Percentiles rank a stretch among this genome's conserved stretches.
Conservation (phyloP, 495 filamentous ascomycete genomes). For the Barbatosphaeria neglecta region DNA sequence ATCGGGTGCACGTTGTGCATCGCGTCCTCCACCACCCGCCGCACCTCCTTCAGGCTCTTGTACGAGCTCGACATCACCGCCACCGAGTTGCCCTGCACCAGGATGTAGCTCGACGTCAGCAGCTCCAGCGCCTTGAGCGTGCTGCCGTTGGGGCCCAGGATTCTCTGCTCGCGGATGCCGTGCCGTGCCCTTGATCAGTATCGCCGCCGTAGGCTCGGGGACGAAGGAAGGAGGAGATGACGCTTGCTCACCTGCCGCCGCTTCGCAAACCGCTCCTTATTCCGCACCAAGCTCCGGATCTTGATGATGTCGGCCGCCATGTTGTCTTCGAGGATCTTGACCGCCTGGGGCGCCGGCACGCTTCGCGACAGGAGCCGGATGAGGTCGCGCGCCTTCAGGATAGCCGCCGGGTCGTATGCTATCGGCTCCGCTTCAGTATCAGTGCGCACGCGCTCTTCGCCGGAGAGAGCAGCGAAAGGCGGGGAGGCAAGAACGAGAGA, state of each 20-base stretch:
- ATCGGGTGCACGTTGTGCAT: slow-evolving; percentile 85
- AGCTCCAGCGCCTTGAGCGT: slow-evolving; percentile 92
- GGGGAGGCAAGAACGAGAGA: no score
- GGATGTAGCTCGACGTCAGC: slow-evolving; percentile 85
- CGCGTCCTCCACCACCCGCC: slow-evolving; percentile 83
- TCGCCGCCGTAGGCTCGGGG: no score
- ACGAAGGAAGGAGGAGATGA: no score
- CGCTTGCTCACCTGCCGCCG: slow-evolving; percentile 85
- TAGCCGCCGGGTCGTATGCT: slow-evolving; percentile 80
- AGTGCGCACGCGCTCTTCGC: neutral
- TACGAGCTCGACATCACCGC: slow-evolving; percentile 70
- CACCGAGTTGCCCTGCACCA: slow-evolving; percentile 97
- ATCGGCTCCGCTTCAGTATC: slow-evolving; percentile 38
- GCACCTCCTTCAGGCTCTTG: slow-evolving; percentile 87
- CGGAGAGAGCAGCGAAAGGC: no score
- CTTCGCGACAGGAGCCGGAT: slow-evolving; percentile 87
- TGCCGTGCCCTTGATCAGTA: no score
- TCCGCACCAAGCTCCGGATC: slow-evolving; percentile 73
- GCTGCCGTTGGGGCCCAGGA: slow-evolving; percentile 49
- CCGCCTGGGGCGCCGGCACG: slow-evolving; percentile 82
- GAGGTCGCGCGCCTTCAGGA: slow-evolving; percentile 87
- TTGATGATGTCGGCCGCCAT: slow-evolving; percentile 90
- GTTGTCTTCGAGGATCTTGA: slow-evolving; percentile 90
- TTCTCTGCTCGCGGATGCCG: no score
- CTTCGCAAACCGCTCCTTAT: slow-evolving; percentile 97